Conservation (phyloP, 495 filamentous ascomycete species). For the Oleoguttula mirabilis region DNA sequence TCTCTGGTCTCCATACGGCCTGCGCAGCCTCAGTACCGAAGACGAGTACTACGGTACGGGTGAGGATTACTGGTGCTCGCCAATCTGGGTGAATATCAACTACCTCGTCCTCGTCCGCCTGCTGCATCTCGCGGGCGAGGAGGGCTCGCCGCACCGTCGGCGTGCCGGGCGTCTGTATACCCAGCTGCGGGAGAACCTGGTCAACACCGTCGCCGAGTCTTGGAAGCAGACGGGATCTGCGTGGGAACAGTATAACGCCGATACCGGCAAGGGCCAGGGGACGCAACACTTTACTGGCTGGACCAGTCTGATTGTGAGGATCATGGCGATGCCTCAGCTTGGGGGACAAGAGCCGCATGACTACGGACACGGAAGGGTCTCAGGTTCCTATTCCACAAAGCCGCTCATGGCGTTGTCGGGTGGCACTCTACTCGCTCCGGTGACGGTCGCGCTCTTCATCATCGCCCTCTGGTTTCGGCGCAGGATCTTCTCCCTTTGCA, state of each 20-base stretch:
- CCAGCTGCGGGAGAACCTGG: conserved; percentile 66
- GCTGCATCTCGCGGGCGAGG: conserved; percentile 49
- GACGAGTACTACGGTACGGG: conserved; percentile 74
- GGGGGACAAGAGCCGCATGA: no score
- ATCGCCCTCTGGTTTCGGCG: no score
- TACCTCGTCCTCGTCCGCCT: conserved; percentile 73
- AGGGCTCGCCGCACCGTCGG: conserved; percentile 53
- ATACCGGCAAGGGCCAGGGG: conserved; percentile 80
- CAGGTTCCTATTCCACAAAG: no score
- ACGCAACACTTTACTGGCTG: conserved; percentile 98
- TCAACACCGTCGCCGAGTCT: conserved; percentile 74
- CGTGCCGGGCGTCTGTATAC: conserved; percentile 65
- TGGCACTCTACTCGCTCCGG: no score
- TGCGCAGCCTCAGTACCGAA: conserved; percentile 75
- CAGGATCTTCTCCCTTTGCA: no score
- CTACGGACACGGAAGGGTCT: no score
- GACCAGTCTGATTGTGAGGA: conserved; percentile 95
- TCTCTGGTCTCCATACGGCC: conserved; percentile 73
- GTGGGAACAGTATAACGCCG: conserved; percentile 97
- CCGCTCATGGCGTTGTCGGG: no score
- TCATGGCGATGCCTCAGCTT: conserved; percentile 77
- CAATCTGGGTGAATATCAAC: conserved; percentile 96
- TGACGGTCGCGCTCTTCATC: no score
- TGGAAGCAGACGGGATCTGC: conserved; percentile 95
- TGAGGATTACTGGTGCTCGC: conserved; percentile 96